These are phyloP conservation scores for Barnettozyma californica DNA, from an alignment of 805 yeast species.

Conservation along the genomic window DNA sequence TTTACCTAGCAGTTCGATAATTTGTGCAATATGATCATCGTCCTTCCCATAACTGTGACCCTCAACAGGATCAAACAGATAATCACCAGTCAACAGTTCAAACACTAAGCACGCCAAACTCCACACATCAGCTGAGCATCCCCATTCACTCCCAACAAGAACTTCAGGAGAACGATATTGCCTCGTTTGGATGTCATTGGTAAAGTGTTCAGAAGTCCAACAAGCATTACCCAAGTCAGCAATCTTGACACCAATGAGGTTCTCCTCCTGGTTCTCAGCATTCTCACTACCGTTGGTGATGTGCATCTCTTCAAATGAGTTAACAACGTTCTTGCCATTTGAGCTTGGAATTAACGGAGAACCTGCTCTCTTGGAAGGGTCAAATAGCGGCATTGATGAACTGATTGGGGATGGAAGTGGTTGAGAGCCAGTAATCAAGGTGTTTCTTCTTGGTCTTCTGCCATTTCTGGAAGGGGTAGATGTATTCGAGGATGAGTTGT, in stretches of 20 bases:
- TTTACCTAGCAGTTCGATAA: slow-evolving; percentile 74
- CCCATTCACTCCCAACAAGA: slow-evolving; percentile 80
- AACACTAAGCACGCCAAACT: slow-evolving; percentile 89
- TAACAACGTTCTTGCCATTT: slow-evolving; percentile 12
- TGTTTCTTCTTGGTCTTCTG: slow-evolving; percentile 58
- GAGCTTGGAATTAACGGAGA: slow-evolving; percentile 3
- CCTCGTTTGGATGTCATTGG: slow-evolving; percentile 67
- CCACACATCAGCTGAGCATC: slow-evolving; percentile 94
- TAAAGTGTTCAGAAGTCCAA: slow-evolving; percentile 61
- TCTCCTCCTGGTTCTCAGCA: slow-evolving; percentile 27
- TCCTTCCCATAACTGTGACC: slow-evolving; percentile 77
- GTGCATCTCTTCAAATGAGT: slow-evolving; percentile 11
- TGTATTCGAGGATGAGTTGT: slow-evolving; percentile 19
- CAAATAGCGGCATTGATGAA: slow-evolving; percentile 31
- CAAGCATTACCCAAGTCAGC: slow-evolving; percentile 83
- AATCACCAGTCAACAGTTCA: slow-evolving; percentile 91
- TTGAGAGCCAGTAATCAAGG: slow-evolving; percentile 84
- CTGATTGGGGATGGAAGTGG: slow-evolving; percentile 87
- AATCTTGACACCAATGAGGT: slow-evolving; percentile 71
- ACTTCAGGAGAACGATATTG: slow-evolving; percentile 88
- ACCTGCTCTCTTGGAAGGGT: slow-evolving; percentile 20
- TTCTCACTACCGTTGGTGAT: background rate
- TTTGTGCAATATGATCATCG: slow-evolving; percentile 95
- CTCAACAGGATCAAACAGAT: slow-evolving; percentile 79
- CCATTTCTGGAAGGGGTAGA: slow-evolving; percentile 26